Percentiles rank a stretch among this genome's conserved stretches.
Evolutionary conservation across 441 rosid genomes (phyloP).

Genomic region (California macrophylla): DNA sequence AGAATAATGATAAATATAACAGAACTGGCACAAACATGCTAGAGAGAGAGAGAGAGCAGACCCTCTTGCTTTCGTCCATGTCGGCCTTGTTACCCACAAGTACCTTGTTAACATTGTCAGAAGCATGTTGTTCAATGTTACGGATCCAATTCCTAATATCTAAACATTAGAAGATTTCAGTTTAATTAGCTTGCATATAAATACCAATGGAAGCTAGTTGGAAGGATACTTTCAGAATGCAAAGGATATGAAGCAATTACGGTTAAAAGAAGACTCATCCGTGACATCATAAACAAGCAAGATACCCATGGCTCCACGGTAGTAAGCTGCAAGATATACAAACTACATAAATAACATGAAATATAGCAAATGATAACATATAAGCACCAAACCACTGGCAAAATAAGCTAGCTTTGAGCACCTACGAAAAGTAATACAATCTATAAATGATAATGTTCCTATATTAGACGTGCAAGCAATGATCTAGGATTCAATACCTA

Average conservation of each 20-base stretch:
- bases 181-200: background rate
- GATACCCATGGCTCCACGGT: slow-evolving; percentile 94
- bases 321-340: slow-evolving; percentile 52
- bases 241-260: slow-evolving; percentile 33
- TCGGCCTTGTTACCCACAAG: slow-evolving; percentile 85
- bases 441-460: background rate
- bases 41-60: background rate
- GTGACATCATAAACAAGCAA: slow-evolving; percentile 92
- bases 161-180: slow-evolving; percentile 19
- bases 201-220: background rate
- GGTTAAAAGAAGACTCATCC: slow-evolving; percentile 92
- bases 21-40: background rate
- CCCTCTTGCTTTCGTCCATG: slow-evolving; percentile 92
- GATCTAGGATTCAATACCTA: background rate
- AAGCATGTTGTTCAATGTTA: slow-evolving; percentile 80
- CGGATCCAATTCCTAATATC: slow-evolving; percentile 84
- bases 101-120: slow-evolving; percentile 80
- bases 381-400: background rate
- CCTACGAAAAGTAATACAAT: background rate
- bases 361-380: background rate
- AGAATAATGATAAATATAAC: background rate
- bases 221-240: background rate
- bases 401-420: background rate
- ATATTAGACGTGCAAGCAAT: background rate
- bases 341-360: background rate